Conservation (phyloP, 2,329 filamentous ascomycete species). For the Sporothrix schenckii region DNA sequence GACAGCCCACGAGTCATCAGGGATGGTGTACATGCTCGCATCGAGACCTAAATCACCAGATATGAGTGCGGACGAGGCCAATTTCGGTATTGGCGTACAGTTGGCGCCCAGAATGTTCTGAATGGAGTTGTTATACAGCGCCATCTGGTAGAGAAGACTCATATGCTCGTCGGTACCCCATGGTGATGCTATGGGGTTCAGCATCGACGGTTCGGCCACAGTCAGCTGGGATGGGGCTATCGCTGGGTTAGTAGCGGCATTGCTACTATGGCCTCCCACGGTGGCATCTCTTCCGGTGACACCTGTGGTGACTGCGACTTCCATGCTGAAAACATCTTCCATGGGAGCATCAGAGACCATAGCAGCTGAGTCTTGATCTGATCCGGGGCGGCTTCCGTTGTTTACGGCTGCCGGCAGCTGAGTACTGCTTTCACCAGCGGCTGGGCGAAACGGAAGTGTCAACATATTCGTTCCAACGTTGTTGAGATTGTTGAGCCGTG, state of each 20-base stretch:
- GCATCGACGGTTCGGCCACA: not conserved
- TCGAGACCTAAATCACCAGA: not conserved
- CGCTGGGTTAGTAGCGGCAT: not conserved
- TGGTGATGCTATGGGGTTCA: not conserved
- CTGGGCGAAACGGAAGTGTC: not conserved
- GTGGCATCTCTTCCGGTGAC: not conserved
- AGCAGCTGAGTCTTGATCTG: not conserved
- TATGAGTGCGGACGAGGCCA: not conserved
- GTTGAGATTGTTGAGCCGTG: not conserved
- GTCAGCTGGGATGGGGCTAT: not conserved
- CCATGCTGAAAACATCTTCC: conserved; percentile 10
- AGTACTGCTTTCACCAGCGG: not conserved
- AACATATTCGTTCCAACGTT: not conserved
- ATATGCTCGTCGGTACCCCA: not conserved
- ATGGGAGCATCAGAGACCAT: not conserved
- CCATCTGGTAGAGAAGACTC: not conserved
- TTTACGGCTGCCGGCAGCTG: not conserved
- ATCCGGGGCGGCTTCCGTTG: not conserved
- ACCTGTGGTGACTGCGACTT: not conserved
- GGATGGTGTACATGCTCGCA: not conserved
- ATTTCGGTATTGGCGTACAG: not conserved
- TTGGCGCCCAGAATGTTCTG: not conserved
- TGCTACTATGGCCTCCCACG: not conserved
- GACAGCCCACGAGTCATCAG: not conserved
- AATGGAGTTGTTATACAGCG: not conserved